Base-by-base conservation (phyloP, 2,329 filamentous ascomycete species). In the Alternaria incomplexa region DNA sequence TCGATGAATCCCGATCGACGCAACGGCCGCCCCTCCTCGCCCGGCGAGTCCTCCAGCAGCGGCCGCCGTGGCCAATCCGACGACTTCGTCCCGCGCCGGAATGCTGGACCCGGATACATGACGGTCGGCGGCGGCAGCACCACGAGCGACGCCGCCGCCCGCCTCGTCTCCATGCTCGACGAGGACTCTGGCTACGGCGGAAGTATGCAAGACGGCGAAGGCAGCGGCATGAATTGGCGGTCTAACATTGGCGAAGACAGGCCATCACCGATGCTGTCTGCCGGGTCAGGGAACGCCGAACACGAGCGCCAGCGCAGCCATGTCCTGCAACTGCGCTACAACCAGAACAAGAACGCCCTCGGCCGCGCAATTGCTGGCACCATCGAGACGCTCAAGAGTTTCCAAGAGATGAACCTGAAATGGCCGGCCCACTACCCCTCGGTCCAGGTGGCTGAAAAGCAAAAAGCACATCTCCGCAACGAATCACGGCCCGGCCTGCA, bases 341-440 rank as follows among this genome's bases (percentile, higher is more conserved):
- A 98, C 80, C 89, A 93, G 74, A 97, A 98, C 79, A 90, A 94
- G 62, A 92, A 90, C 6, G 89, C 92, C 30, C 88, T 99, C n/a
- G 93, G 89, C 46, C 91, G 94, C 63, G 91, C 93, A 13, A 97
- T 99, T 76, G 92, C 90, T 74, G 89, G 90, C 70, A 95, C 94
- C 9, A 88, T 97, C 61, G 93, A 97, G 63, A 88, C 93, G 3
- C 83, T 99, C 68, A 90, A 91, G 78, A 89, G 88, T 63, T 86
- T 99, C 61, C 94, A 97, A 80, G 87, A 94, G 66, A 96, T 93
- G 86, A 99, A 99, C 75, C 84, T 90, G 13, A 88, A 90, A 75
- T 98, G 96, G 96, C 96, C 96, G 1, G 95, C 94, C 30, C 92
- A 96, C 77, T 99, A 99, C 78, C 96, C 96, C 56, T 93, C 94